These are phyloP conservation scores for Tylopilus cervinicoccineus DNA, from an alignment of 768 basidiomycete genomes.

Conservation along the genomic window DNA sequence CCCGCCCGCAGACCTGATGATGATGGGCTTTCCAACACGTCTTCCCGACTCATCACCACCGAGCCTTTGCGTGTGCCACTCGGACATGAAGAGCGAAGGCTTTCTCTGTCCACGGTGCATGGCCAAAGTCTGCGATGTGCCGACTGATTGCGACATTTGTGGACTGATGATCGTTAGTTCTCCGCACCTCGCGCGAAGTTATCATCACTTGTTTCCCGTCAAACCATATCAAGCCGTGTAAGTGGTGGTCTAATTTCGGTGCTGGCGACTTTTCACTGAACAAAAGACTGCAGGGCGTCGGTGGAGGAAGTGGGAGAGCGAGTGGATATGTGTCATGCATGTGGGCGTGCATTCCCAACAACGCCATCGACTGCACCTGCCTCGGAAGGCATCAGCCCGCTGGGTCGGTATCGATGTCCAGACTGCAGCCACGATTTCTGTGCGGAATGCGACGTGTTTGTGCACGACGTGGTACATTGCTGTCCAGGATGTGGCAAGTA, in stretches of 20 bases:
- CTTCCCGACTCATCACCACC: slow-evolving; percentile 79
- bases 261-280: slow-evolving; percentile 2
- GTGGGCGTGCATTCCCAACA: slow-evolving; percentile 65
- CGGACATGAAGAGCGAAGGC: slow-evolving; percentile 85
- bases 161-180: slow-evolving; percentile 97
- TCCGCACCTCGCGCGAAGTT: slow-evolving; percentile 94
- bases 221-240: slow-evolving; percentile 80
- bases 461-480: slow-evolving; percentile 92
- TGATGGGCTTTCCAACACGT: slow-evolving; percentile 98
- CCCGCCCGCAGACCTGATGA: slow-evolving; percentile 87
- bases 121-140: slow-evolving; percentile 94
- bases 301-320: slow-evolving; percentile 37
- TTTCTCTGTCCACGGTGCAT: slow-evolving; percentile 94
- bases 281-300: slow-evolving; percentile 32
- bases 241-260: slow-evolving; percentile 31
- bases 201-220: slow-evolving; percentile 94
- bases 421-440: slow-evolving; percentile 89
- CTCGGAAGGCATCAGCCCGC: slow-evolving; percentile 70
- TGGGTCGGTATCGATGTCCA: slow-evolving; percentile 86
- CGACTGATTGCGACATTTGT: slow-evolving; percentile 97
- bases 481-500: slow-evolving; percentile 82
- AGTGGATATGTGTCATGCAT: slow-evolving; percentile 64
- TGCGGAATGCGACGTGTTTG: slow-evolving; percentile 92
- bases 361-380: slow-evolving; percentile 35
- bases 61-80: slow-evolving; percentile 91